These are phyloP conservation scores for Salix viminalis DNA, from an alignment of 345 rosid genomes.

Conservation along the genomic window DNA sequence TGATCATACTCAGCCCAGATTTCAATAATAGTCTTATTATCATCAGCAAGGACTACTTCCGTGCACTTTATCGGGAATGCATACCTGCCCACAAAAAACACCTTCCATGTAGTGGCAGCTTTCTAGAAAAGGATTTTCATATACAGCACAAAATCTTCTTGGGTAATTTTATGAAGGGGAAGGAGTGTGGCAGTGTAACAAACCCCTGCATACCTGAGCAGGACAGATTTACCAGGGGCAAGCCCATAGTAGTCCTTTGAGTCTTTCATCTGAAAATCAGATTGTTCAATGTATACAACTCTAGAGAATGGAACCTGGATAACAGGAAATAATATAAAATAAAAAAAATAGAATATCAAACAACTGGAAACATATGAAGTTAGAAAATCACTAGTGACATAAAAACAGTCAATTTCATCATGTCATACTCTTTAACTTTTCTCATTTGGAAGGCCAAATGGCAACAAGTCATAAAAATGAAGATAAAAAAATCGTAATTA, in stretches of 20 bases:
- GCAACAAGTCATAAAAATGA: neutral
- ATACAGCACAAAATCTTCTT: neutral
- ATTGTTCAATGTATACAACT: slow-evolving; percentile 72
- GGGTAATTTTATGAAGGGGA: neutral
- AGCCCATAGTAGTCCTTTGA: slow-evolving; percentile 94
- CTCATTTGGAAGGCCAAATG: neutral
- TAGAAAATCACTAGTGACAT: neutral
- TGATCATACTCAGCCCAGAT: slow-evolving; percentile 82
- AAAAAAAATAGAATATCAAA: neutral
- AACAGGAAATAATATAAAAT: neutral
- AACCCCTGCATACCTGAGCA: slow-evolving; percentile 53
- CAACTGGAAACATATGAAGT: neutral
- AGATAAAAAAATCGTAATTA: neutral
- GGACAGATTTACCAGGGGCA: slow-evolving; percentile 86
- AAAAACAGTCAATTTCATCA: neutral
- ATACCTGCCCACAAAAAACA: slow-evolving; percentile 37
- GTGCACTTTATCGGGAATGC: slow-evolving; percentile 73
- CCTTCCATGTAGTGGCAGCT: neutral
- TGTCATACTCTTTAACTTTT: neutral
- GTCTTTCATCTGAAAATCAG: slow-evolving; percentile 92
- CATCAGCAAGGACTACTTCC: slow-evolving; percentile 62
- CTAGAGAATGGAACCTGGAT: slow-evolving; percentile 71
- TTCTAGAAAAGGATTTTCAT: neutral
- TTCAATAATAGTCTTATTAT: slow-evolving; percentile 68
- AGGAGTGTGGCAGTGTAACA: neutral